Conservation (phyloP, 345 rosid genomes). For the Dovyalis caffra region DNA sequence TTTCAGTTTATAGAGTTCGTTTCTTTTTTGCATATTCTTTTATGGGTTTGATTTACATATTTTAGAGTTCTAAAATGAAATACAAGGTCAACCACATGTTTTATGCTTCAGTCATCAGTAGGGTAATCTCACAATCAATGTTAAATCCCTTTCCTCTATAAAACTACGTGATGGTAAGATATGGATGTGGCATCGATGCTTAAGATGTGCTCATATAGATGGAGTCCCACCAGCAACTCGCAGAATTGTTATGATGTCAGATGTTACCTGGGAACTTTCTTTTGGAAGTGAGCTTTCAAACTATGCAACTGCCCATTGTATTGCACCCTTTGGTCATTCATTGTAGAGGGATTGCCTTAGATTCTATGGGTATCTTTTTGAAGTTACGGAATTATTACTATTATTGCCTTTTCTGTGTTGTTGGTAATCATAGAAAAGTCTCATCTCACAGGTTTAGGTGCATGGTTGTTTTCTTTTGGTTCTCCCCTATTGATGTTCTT, state of each 20-base stretch:
- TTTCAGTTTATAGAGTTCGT: too few relatives aligned
- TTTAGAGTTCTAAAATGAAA: too few relatives aligned
- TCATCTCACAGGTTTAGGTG: slow-evolving; percentile 67
- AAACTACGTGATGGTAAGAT: slow-evolving; percentile 88
- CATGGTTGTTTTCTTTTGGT: slow-evolving; percentile 97
- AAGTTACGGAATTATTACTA: not conserved
- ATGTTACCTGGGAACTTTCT: slow-evolving; percentile 99
- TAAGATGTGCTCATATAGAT: slow-evolving; percentile 73
- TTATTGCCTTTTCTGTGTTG: not conserved
- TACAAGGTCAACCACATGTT: too few relatives aligned
- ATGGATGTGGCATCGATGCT: slow-evolving; percentile 99
- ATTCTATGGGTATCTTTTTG: slow-evolving; percentile 73
- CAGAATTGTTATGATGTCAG: slow-evolving; percentile 94
- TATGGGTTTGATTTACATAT: too few relatives aligned
- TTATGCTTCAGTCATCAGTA: slow-evolving; percentile 90
- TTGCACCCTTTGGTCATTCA: slow-evolving; percentile 97
- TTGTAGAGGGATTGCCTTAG: slow-evolving; percentile 97
- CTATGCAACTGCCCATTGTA: slow-evolving; percentile 94
- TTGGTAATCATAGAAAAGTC: slow-evolving; percentile 16
- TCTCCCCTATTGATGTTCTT: slow-evolving; percentile 86
- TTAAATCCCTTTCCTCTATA: slow-evolving; percentile 57
- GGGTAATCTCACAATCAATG: slow-evolving; percentile 95
- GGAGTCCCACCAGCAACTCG: slow-evolving; percentile 97
- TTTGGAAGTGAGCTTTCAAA: slow-evolving; percentile 99
- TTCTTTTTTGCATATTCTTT: too few relatives aligned